Base-by-base conservation (phyloP, 495 filamentous ascomycete species). In the Opeltia flavorubescens region DNA sequence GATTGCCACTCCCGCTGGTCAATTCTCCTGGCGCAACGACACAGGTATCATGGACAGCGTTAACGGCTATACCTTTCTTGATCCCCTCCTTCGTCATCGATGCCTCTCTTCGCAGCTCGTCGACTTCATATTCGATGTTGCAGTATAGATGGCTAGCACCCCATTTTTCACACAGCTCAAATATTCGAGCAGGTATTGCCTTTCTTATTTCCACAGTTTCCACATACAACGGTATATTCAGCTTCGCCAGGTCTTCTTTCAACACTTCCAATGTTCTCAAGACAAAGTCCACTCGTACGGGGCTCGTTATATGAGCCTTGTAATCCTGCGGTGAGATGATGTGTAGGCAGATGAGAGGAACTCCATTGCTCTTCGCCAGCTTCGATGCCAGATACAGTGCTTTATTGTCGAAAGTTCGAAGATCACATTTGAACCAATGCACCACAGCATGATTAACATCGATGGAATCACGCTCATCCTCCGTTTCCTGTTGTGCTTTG, bases 401-500 rank as follows among this genome's bases (percentile, higher is more conserved):
- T 15, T 78, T 79, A 54, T 95, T 95, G 55, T 95, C 89, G 5
- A 63, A 55, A 1, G 73, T 67, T 5, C 89, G 70, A 40, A 95
- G 62, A 60, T 94, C 88, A 47, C 76, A 77, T 60, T 93, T 91
- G 65, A 89, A 94, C 89, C 89, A 94, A 64, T 94, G 84, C 5
- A 95, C 76, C 0, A 95, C 85, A 0, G 80, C 78, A 24, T 75
- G 66, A 28, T 72, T 72, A 2, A 74, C 63, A 7, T 58, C 47
- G 2, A 80, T 66, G 0, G 62, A 20, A 4, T 50, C 53, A 5
- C 55, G 53, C 23, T 46, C 30, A 12, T 18, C 26, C 39, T 41
- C 44, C 11, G 53, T 58, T 24, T 53, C 47, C 15, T 47, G 38
- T 48, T 48, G 69, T 0, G 78, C 74, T 3, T 62, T 58, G 28